A percentile compares a stretch with the other conserved stretches of the same genome.
Conservation (phyloP, 208 protist species). For the Balamuthia mandrillaris region DNA sequence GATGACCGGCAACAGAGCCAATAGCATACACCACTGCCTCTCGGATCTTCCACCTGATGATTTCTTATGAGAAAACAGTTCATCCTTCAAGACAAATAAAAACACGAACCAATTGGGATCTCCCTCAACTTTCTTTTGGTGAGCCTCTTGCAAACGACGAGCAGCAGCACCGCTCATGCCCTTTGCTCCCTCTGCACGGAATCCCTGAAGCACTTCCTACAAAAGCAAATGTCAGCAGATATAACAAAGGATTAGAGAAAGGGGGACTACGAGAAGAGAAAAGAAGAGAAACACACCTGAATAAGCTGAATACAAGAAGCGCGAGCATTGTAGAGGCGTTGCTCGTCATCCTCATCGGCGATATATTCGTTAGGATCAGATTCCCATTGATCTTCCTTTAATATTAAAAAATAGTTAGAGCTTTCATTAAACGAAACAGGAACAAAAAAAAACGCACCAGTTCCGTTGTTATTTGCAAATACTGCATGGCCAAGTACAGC, state of each 20-base stretch:
- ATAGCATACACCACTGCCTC: slow-evolving; percentile 1
- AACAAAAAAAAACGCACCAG: not conserved
- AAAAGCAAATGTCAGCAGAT: too few species aligned
- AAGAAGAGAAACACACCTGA: too few species aligned
- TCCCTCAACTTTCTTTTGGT: too few species aligned
- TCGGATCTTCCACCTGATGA: slow-evolving; percentile 17
- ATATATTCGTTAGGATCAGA: slow-evolving; percentile 32
- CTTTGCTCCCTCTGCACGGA: too few species aligned
- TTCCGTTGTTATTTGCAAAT: slow-evolving; percentile 19
- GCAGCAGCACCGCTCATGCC: too few species aligned
- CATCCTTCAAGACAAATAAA: too few species aligned
- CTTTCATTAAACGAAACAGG: not conserved
- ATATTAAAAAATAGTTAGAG: not conserved
- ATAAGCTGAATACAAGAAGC: not conserved
- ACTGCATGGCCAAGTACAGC: not conserved
- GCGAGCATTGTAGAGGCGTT: slow-evolving; percentile 15
- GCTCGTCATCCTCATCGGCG: slow-evolving; percentile 31
- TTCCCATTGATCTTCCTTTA: not conserved
- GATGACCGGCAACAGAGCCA: not conserved
- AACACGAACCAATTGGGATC: too few species aligned
- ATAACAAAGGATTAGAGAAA: too few species aligned
- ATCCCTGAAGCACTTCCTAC: too few species aligned
- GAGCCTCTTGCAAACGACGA: too few species aligned
- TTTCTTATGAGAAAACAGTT: too few species aligned
- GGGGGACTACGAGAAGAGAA: not conserved